A percentile compares a stretch with the other conserved stretches of the same genome.
These are phyloP conservation scores for Trametes versicolor DNA, from an alignment of 1,284 basidiomycete species.

Conservation along the genomic window DNA sequence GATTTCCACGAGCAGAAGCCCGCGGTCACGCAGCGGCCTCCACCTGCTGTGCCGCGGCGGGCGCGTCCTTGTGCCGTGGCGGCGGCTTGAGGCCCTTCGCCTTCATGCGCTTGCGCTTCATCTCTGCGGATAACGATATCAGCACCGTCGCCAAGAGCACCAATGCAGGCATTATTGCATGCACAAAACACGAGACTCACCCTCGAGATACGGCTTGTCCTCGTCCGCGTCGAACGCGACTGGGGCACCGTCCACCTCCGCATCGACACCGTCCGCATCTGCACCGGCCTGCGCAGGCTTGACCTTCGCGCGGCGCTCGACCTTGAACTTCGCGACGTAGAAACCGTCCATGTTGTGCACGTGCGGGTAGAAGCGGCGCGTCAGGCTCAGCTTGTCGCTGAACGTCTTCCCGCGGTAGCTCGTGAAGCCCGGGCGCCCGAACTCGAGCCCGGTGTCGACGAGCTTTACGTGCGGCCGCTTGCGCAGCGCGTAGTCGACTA, in stretches of 20 bases:
- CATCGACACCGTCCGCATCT: constrained; percentile 43
- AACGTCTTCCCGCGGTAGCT: constrained; percentile 92
- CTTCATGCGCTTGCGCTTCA: constrained; percentile 77
- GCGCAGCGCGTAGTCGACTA: constrained; percentile 97
- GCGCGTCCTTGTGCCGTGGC: constrained; percentile 49
- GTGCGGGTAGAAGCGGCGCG: constrained; percentile 92
- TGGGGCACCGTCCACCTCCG: constrained; percentile 36
- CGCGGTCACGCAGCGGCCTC: constrained; percentile 35
- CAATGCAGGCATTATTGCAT: not conserved
- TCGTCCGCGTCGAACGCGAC: constrained; percentile 74
- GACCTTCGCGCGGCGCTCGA: constrained; percentile 79
- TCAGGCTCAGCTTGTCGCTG: constrained; percentile 82
- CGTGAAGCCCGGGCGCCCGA: constrained; percentile 94
- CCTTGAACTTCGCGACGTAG: constrained; percentile 98
- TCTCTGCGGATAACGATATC: constrained; percentile 54
- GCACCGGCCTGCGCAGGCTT: constrained; percentile 45
- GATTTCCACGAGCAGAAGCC: not conserved
- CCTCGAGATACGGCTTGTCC: constrained; percentile 73
- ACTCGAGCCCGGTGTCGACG: constrained; percentile 93
- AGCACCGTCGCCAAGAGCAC: constrained; percentile 9
- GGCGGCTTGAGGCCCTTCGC: constrained; percentile 76
- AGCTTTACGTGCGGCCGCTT: constrained; percentile 97
- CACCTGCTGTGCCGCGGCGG: constrained; percentile 31
- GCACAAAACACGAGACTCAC: constrained; percentile 50
- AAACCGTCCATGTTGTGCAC: constrained; percentile 98